Base-by-base conservation (phyloP, 1,284 basidiomycete species). In the Trichosporon coremiiforme region DNA sequence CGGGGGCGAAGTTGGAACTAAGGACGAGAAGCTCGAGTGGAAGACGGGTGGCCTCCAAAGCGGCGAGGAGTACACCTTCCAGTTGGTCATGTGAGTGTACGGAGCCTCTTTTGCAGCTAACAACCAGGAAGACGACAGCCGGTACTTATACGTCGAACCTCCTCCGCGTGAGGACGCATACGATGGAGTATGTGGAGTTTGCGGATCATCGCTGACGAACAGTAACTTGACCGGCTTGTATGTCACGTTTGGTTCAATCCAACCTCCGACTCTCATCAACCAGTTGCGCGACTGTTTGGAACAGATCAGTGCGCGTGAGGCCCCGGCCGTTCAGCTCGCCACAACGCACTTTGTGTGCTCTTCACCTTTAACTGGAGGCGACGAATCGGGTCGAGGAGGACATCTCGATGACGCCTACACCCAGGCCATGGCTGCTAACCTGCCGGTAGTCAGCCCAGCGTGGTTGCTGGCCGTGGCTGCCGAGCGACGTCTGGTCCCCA, bases 291-390 rank as follows among this genome's bases (percentile, higher is more conserved):
- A 87, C 67, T 92, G 92, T 8, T 82, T 98, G 66, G 79, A 86
- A 60, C 90, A 92, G 75, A 95, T 98, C 90, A 87, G 87, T 25
- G 95, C 92, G 0, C 90, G 91, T 73, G 94, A 91, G 89, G 92
- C 90, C 75, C 91, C 95, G 74, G 90, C 90, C 75, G 95, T 99
- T 33, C 93, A 95, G 84, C 95, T 98, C 70, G 95, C 97, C 78
- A 97, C 95, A 5, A 96, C 94, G 0, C 95, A 98, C 82, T 97
- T 96, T 76, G 94, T 97, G 45, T 96, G 94, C 79, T 95, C 93
- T 2, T 93, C 91, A 0, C 91, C 94, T 1, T 71, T 80, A 0
- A 33, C 38, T 20, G 78, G 80, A 7, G 90, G 89, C 3, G 88
- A 90, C 2, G 86, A 87, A 25, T 66, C 68, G 20, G 79, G 78